Base-by-base conservation (phyloP, 2,329 filamentous ascomycete genomes). In the Botrytis porri region DNA sequence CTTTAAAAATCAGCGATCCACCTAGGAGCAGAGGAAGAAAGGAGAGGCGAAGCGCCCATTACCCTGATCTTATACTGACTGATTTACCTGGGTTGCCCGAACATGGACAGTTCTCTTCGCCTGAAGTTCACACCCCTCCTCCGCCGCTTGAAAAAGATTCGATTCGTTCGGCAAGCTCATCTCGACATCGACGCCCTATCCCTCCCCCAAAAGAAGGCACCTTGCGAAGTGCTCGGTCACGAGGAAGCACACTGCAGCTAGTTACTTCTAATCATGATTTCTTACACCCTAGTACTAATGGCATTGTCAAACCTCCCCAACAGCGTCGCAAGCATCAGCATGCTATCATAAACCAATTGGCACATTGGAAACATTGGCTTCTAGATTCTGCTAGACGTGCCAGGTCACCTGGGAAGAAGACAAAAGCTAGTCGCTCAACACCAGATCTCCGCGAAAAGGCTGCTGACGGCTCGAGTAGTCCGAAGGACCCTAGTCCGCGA, bases 181-280 rank as follows among this genome's bases (percentile, higher is more conserved):
- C 93, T 43, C 86, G 92, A 74, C 90, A 92, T 74, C 90, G 93
- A 65, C 91, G 88, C 54, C 89, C 95, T 9, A 86, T 93, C 59
- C 93, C 92, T 16, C 95, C 95, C 60, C 94, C 95, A 2, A 98
- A 98, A 81, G 95, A 98, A 80, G 88, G 89, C 22, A 83, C 89
- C 18, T 81, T 91, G 72, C 85, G 89, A 76, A 90, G 89, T 75
- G 89, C 92, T 74, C 87, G 92, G 77, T 92, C 93, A 76, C 87
- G 93, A 74, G 92, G 93, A 61, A 97, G 94, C 77, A 96, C 94
- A 75, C 87, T 98, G 45, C 94, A 97, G 80, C 88, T 97, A 7
- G 94, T 97, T 16, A 90, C 89, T 22, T 87, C 85, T 57, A 90
- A 91, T 76, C 87, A 88, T 35, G 89, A 92, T 76, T 82, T 92